phyloP scores from a whole-genome alignment of 345 rosid genomes.

The Melaleuca quinquenervia region DNA sequence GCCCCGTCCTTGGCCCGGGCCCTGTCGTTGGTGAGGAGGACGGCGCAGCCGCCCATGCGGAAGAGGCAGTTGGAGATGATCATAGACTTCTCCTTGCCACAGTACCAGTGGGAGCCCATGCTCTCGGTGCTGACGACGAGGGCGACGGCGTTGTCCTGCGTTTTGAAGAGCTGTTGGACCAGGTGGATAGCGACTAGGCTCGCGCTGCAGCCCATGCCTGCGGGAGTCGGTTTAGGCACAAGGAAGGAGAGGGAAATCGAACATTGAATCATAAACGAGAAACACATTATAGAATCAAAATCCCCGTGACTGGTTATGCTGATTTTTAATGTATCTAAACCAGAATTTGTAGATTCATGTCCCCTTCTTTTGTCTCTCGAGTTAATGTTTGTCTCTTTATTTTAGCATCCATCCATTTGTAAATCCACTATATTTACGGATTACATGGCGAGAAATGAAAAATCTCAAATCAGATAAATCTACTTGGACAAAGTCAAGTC shows the following conservation, averaged over 20 bases:
- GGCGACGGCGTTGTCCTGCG: constrained; percentile 25
- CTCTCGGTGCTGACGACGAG: constrained; percentile 75
- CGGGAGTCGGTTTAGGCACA: neutral
- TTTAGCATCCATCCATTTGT: neutral
- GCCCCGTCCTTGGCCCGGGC: constrained; percentile 25
- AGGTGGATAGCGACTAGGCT: constrained; percentile 48
- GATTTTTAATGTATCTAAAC: too few relatives aligned
- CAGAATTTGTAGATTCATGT: too few relatives aligned
- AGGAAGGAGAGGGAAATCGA: neutral
- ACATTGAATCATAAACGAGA: neutral
- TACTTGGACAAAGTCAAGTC: neutral
- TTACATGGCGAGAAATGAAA: neutral
- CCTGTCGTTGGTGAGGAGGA: constrained; percentile 49
- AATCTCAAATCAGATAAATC: neutral
- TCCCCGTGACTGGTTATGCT: neutral
- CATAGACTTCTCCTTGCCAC: constrained; percentile 73
- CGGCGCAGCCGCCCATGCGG: constrained; percentile 63
- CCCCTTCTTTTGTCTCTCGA: neutral
- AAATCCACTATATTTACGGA: neutral
- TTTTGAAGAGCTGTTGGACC: constrained; percentile 39
- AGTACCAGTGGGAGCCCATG: constrained; percentile 61
- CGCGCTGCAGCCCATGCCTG: constrained; percentile 78
- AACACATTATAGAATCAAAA: neutral
- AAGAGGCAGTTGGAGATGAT: constrained; percentile 65
- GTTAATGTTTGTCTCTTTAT: neutral